Evolutionary conservation across 2,329 filamentous ascomycete genomes (phyloP), one percentile per base, ranked within the genome.

Genomic region (Penicillium sclerotigenum): DNA sequence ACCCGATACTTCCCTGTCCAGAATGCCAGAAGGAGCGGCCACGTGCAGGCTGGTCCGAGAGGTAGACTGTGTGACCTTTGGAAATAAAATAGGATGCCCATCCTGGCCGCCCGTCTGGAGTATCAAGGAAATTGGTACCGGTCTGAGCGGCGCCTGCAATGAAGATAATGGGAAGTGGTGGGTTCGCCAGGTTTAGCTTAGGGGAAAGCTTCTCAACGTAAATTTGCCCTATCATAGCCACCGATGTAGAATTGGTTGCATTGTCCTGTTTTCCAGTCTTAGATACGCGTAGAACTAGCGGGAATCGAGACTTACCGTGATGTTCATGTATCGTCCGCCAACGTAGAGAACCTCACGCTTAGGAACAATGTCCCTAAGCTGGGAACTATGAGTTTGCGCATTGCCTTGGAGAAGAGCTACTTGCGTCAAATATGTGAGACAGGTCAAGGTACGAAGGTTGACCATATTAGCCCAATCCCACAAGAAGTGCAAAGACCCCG

Each of bases 181-280:
- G 37, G 37, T 50, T 50, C 16, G 20, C 37, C 20, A 28, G 47
- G 37, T 5, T 22, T 50, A 37, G 28, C 20, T 24, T 24, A 24
- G 47, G 47, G 37, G 47, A 50, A 33, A 50, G 47, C 16, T 50
- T 50, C 28, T 50, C 47, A 20, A 50, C 47, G 14, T 50, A 50
- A 20, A 50, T 50, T 24, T 50, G 47, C 26, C 47, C 47, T 34
- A 50, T 33, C 47, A 42, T 34, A 18, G 28, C 37, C 28, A 41
- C 5, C 20, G 37, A 50, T 26, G 36, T 41, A 33, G 47, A 33
- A 18, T 50, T 42, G 9, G 8, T 24, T 22, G 28, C 36, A 42
- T 42, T 50, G 14, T 50, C 37, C 47, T 50, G 18, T 50, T 33
- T 41, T 4, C 1, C 8, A 13, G 5, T 34, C 26, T 50, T 50